Conservation (phyloP, 2,329 filamentous ascomycete genomes). For the Bipolaris zeicola region DNA sequence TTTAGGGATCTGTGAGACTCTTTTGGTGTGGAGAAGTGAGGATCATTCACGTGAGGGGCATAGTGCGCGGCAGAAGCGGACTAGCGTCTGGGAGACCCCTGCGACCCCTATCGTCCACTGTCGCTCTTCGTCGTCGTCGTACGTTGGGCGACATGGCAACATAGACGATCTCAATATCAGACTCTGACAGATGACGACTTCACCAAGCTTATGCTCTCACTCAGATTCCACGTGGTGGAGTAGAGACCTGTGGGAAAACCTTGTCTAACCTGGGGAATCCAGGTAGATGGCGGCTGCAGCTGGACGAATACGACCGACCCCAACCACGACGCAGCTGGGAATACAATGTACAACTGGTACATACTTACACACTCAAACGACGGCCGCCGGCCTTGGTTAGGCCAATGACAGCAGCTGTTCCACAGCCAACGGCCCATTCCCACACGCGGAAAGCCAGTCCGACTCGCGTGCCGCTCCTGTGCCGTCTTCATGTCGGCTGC, state of each 20-base stretch:
- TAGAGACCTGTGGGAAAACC: slow-evolving; percentile 1
- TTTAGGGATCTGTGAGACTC: slow-evolving; percentile 1
- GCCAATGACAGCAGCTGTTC: no score
- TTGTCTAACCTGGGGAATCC: not conserved
- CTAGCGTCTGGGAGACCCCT: not conserved
- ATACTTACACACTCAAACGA: not conserved
- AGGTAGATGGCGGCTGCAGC: not conserved
- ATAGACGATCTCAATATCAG: slow-evolving; percentile 6
- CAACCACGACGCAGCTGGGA: not conserved
- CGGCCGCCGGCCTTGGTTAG: no score
- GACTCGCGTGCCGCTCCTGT: not conserved
- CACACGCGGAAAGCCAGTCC: not conserved
- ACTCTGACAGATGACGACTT: not conserved
- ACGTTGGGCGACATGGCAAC: not conserved
- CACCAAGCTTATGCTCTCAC: not conserved
- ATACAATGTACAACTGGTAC: not conserved
- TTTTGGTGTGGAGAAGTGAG: not conserved
- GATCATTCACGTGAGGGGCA: not conserved
- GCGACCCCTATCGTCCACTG: not conserved
- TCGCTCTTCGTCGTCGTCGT: no score
- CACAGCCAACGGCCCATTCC: not conserved
- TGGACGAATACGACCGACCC: not conserved
- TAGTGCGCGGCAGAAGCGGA: not conserved
- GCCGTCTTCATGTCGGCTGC: not conserved
- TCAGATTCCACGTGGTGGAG: not conserved